phyloP scores from a whole-genome alignment of 352 stramenopile species.

The Elongisporangium anandrum region DNA sequence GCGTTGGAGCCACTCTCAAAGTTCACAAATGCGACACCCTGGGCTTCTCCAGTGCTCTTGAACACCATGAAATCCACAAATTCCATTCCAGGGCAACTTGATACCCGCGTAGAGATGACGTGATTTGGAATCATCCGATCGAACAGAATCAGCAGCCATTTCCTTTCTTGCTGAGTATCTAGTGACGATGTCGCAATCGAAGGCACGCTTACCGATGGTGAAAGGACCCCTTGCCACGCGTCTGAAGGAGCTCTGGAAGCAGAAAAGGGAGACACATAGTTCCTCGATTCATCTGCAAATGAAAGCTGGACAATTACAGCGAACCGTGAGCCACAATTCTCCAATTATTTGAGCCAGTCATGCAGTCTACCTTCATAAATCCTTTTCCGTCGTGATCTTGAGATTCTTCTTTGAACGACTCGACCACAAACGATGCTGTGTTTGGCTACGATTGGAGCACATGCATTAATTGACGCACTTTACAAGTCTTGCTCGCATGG shows the following conservation, averaged over 20 bases:
- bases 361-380: conserved; percentile 43
- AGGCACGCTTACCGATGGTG: background rate
- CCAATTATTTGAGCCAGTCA: background rate
- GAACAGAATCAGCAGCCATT: conserved; percentile 73
- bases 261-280: background rate
- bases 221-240: background rate
- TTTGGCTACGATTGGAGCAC: conserved; percentile 28
- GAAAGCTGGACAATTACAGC: conserved; percentile 21
- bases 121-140: conserved; percentile 57
- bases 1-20: conserved; percentile 55
- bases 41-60: conserved; percentile 50
- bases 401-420: conserved; percentile 45
- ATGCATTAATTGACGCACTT: no score
- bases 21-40: conserved; percentile 74
- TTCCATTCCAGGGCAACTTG: conserved; percentile 60
- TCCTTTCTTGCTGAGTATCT: conserved; percentile 16
- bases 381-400: conserved; percentile 24
- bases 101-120: conserved; percentile 57
- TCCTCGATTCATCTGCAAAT: conserved; percentile 36
- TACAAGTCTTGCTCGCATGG: no score
- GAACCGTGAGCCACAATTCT: background rate
- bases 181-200: conserved; percentile 3
- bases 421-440: conserved; percentile 46
- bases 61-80: conserved; percentile 81
- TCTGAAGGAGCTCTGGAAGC: conserved; percentile 6